Evolutionary conservation across 2,329 filamentous ascomycete species (phyloP), one percentile per base, ranked within the genome.

Genomic region (Myriosclerotinia scirpicola): DNA sequence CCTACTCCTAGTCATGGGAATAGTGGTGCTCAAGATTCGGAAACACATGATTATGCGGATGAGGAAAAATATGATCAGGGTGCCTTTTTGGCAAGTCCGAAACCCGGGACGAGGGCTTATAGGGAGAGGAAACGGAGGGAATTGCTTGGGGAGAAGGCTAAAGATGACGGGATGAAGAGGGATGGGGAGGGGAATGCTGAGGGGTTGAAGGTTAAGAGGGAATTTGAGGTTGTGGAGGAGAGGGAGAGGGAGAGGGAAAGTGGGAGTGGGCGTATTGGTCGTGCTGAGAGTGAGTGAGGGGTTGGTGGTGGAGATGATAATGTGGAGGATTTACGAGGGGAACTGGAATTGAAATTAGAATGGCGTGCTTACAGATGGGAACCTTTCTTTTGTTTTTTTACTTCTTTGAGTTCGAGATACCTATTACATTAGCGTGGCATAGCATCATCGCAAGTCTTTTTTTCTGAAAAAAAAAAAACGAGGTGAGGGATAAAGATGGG

Each of bases 61-160:
- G 54, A 60, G 1, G 56, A 22, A 1, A 17, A 36, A 0, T 22
- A 48, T 22, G 20, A 46, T 59, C 42, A n/a, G 42, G 38, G 48
- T 8, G n/a, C 53, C 11, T 26, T 34, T 58, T 54, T 26, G 52
- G 65, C 53, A 61, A 68, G 30, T 20, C 56, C n/a, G 1, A 59
- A 38, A 30, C 42, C 26, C 17, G 73, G 73, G 4, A 71, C 70
- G 1, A 40, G 71, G 14, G 70, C 69, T 30, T 75, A 73, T 52
- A 69, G 70, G 5, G 73, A 74, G 60, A 62, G 69, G 1, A 70
- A 71, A 58, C 64, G 67, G 22, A 56, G 69, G 7, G 67, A 68
- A 15, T 61, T 36, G 34, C 2, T 48, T 20, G 34, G 3, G 0
- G 40, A 56, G 52, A 50, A 20, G 15, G 36, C 55, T 15, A 40